Evolutionary conservation across 768 basidiomycete species (phyloP).

Genomic region (Suillus decipiens): DNA sequence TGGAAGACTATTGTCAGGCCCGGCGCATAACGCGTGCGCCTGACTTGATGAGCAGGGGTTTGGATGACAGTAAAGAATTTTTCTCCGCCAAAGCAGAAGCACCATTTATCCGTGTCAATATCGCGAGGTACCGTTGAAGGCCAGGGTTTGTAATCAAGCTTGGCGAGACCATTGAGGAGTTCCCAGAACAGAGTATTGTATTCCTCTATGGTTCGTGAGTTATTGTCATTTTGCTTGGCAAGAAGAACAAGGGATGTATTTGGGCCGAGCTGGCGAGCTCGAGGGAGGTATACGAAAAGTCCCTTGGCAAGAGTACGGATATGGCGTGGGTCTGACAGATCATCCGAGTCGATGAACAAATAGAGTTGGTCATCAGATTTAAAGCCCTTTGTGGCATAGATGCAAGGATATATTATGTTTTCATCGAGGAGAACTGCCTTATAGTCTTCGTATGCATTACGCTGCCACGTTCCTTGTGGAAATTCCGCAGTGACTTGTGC

Average conservation of each 20-base stretch:
- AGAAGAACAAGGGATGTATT: constrained; percentile 24
- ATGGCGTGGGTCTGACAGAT: constrained; percentile 24
- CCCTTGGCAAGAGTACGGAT: constrained; percentile 22
- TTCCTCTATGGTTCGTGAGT: constrained; percentile 18
- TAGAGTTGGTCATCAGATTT: constrained; percentile 24
- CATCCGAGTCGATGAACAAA: constrained; percentile 26
- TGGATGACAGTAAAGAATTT: constrained; percentile 24
- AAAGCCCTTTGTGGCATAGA: constrained; percentile 26
- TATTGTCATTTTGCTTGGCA: constrained; percentile 16
- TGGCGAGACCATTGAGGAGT: constrained; percentile 22
- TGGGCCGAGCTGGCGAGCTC: constrained; percentile 19
- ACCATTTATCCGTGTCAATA: constrained; percentile 24
- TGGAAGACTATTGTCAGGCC: constrained; percentile 25
- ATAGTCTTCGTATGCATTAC: constrained; percentile 20
- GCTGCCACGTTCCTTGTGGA: constrained; percentile 21
- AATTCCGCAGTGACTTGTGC: constrained; percentile 18
- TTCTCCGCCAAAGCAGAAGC: constrained; percentile 25
- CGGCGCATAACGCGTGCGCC: constrained; percentile 22
- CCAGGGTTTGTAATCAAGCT: constrained; percentile 21
- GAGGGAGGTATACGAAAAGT: constrained; percentile 19
- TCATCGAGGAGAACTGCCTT: constrained; percentile 24
- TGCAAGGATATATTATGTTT: constrained; percentile 22
- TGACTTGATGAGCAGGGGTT: constrained; percentile 24
- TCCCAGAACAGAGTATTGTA: constrained; percentile 23
- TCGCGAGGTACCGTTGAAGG: constrained; percentile 19